These are phyloP conservation scores for Tulasnella sp. DNA, from an alignment of 768 basidiomycete species.

Conservation along the genomic window DNA sequence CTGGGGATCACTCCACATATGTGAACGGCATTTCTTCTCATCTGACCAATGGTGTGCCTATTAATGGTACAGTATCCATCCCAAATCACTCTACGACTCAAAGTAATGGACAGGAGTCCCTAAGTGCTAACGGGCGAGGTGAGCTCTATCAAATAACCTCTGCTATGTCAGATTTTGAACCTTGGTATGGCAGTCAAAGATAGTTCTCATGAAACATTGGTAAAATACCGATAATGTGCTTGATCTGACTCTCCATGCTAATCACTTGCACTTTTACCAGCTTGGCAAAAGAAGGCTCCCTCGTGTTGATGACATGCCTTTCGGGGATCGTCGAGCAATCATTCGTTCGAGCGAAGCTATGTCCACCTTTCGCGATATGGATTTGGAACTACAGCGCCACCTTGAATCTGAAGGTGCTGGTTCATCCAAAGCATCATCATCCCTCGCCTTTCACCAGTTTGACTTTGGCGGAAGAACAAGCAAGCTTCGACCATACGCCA, in stretches of 20 bases:
- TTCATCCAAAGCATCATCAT: slow-evolving; percentile 14
- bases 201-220: neutral
- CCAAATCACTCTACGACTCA: neutral
- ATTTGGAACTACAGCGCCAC: slow-evolving; percentile 34
- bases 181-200: neutral
- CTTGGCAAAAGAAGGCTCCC: slow-evolving; percentile 6
- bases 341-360: slow-evolving; percentile 63
- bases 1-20: neutral
- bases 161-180: neutral
- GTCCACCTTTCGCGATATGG: slow-evolving; percentile 49
- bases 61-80: slow-evolving; percentile 2
- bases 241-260: neutral
- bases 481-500: no score
- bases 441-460: no score
- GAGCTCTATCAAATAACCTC: neutral
- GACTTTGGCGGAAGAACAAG: no score
- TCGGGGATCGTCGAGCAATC: slow-evolving; percentile 55
- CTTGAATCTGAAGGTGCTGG: slow-evolving; percentile 18
- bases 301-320: slow-evolving; percentile 28
- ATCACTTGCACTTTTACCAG: neutral
- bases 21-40: neutral
- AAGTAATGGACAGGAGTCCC: neutral
- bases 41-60: slow-evolving; percentile 5
- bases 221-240: neutral
- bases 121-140: neutral